Base-by-base conservation (phyloP, 176 grass and related monocot genomes). In the Avena sativa region DNA sequence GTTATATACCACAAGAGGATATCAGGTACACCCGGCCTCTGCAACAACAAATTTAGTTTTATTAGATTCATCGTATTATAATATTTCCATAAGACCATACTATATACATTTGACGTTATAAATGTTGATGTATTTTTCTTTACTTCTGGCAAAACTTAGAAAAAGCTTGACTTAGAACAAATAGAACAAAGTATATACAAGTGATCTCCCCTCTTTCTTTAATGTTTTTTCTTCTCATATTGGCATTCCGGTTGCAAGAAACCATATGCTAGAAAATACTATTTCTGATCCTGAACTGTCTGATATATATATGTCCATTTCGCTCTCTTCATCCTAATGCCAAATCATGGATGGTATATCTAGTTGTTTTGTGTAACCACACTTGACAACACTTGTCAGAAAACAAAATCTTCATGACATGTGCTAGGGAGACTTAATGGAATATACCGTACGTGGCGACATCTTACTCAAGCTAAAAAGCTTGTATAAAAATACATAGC, bases 381-480 rank as follows among this genome's bases (percentile, higher is more conserved):
- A 30, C 3, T 19, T 12, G 34, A 76, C 38, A 53, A 76, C 38
- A 53, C 32, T 56, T 74, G 21, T 47, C 44, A 74, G 25, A 73
- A 3, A 20, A 83, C 60, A 8, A 76, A 77, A 20, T 46, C 3
- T 77, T 67, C 17, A 76, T 50, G 15, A 13, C 32, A 8, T 4
- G n/a, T 74, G 7, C 4, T 9, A 48, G 16, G 3, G 30, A 83
- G 61, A 83, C 83, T 58, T 74, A 6, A 12, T 13, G 73, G 65
- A 53, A 20, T 34, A 20, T 34, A 10, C 21, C 44, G 64, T 53
- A 51, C 25, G 78, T 77, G 83, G 70, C 17, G 13, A 48, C 44
- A 70, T n/a, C 83, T 76, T 30, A 11, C 46, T 72, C 74, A 66
- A 8, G 49, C 61, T 14, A 64, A 2, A 59, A 89, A 89, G 23